Evolutionary conservation across 805 yeast genomes (phyloP).

Genomic region (Saccharomycopsis javanensis): DNA sequence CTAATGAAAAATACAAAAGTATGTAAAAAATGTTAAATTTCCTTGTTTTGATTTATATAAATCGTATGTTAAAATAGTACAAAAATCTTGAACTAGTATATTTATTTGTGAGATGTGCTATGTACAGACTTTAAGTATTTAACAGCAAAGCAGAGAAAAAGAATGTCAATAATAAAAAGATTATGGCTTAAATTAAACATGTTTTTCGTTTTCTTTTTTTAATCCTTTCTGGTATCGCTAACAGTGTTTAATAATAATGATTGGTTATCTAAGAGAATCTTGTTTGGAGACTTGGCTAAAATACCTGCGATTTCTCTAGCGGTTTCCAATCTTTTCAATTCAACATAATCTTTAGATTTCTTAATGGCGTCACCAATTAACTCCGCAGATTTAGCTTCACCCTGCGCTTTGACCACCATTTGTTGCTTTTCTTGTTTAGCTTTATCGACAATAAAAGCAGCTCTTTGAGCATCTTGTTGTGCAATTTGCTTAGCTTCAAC

Average conservation of each 20-base stretch:
- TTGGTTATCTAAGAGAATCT: slow-evolving; percentile 83
- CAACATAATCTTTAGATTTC: slow-evolving; percentile 92
- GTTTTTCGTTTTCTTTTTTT: background rate
- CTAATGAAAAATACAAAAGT: too few relatives aligned
- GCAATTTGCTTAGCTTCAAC: slow-evolving; percentile 99
- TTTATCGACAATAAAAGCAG: slow-evolving; percentile 93
- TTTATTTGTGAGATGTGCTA: too few relatives aligned
- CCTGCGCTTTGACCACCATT: slow-evolving; percentile 91
- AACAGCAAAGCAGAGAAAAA: too few relatives aligned
- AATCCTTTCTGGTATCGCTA: slow-evolving; percentile 53
- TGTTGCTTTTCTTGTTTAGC: slow-evolving; percentile 98
- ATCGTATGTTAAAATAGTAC: too few relatives aligned
- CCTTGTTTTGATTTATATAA: too few relatives aligned
- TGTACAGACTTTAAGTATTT: too few relatives aligned
- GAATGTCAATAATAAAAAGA: too few relatives aligned
- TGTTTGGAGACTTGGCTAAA: slow-evolving; percentile 80
- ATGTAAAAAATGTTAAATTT: too few relatives aligned
- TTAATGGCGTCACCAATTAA: slow-evolving; percentile 98
- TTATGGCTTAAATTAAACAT: too few relatives aligned
- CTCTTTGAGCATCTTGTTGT: slow-evolving; percentile 98
- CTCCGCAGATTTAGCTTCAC: slow-evolving; percentile 97
- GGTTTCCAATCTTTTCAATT: slow-evolving; percentile 91
- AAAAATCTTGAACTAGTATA: too few relatives aligned
- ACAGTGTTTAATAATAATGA: slow-evolving; percentile 84
- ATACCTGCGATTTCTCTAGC: slow-evolving; percentile 92